phyloP scores from a whole-genome alignment of 2,329 filamentous ascomycete genomes.

The Ophiocordyceps sinensis region DNA sequence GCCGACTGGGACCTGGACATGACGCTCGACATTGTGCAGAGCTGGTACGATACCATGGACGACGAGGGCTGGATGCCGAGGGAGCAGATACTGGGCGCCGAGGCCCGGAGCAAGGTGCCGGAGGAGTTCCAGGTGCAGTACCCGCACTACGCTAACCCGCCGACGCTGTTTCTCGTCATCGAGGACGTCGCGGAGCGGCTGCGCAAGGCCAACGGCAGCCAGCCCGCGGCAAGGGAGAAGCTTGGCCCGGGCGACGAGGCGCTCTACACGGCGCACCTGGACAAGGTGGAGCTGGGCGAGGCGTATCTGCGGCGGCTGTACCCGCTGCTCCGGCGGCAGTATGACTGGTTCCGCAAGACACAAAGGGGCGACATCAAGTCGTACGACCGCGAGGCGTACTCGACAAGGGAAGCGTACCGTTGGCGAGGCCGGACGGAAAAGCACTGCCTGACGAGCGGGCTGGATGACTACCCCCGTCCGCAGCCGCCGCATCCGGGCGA shows the following conservation, averaged over 20 bases:
- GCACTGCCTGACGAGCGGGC: conserved; percentile 81
- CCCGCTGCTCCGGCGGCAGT: conserved; percentile 76
- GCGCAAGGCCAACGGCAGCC: conserved; percentile 36
- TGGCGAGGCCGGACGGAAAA: conserved; percentile 82
- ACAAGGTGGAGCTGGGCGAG: conserved; percentile 51
- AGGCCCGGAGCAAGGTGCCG: conserved; percentile 91
- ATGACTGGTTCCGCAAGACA: conserved; percentile 88
- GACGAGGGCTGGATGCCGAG: conserved; percentile 95
- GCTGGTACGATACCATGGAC: conserved; percentile 94
- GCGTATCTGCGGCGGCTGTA: conserved; percentile 66
- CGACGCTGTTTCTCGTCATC: conserved; percentile 81
- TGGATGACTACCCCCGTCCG: conserved; percentile 91
- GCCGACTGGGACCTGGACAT: conserved; percentile 91
- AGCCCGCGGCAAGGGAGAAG: conserved; percentile 26
- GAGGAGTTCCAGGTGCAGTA: conserved; percentile 89
- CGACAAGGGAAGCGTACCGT: conserved; percentile 80
- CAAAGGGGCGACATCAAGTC: conserved; percentile 80
- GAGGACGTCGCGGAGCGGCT: conserved; percentile 74
- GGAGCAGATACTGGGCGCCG: conserved; percentile 83
- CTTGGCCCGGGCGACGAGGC: conserved; percentile 26
- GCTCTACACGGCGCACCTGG: conserved; percentile 49
- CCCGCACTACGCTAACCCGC: conserved; percentile 93
- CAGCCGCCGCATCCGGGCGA: conserved; percentile 92
- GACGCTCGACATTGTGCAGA: conserved; percentile 73
- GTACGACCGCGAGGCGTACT: conserved; percentile 82